Percentiles rank a stretch among this genome's conserved stretches.
phyloP scores from a whole-genome alignment of 257 asterid genomes.

The Plantago ovata region DNA sequence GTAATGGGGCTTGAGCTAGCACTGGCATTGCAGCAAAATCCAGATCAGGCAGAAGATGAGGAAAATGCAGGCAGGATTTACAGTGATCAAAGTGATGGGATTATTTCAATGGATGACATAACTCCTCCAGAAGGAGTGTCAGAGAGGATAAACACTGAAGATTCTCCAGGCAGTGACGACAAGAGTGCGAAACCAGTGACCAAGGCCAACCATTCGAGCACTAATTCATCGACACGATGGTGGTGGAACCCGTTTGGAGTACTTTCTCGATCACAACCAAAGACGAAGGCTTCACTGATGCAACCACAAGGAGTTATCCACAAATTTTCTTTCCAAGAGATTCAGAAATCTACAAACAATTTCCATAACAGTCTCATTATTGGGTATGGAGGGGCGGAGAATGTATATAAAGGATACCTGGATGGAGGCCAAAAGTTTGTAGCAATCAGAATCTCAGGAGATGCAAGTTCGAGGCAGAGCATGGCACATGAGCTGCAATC shows the following conservation, averaged over 20 bases:
- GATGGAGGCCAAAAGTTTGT: slow-evolving; percentile 33
- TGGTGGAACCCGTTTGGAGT: slow-evolving; percentile 54
- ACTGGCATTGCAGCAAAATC: slow-evolving; percentile 41
- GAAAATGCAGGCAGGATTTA: slow-evolving; percentile 27
- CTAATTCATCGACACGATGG: slow-evolving; percentile 26
- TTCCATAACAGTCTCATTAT: slow-evolving; percentile 44
- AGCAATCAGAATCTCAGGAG: slow-evolving; percentile 50
- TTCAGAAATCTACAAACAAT: slow-evolving; percentile 51
- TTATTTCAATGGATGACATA: slow-evolving; percentile 40
- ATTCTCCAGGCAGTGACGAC: slow-evolving; percentile 26
- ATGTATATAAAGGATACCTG: slow-evolving; percentile 39
- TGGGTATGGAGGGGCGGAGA: slow-evolving; percentile 49
- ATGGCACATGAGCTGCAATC: slow-evolving; percentile 47
- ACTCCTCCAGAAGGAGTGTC: slow-evolving; percentile 31
- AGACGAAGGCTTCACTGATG: slow-evolving; percentile 27
- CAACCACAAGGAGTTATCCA: slow-evolving; percentile 30
- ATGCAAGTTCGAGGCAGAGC: slow-evolving; percentile 36
- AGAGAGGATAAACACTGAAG: slow-evolving; percentile 29
- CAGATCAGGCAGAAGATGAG: slow-evolving; percentile 36
- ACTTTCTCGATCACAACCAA: slow-evolving; percentile 46
- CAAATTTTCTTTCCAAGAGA: slow-evolving; percentile 40
- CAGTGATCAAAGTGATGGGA: slow-evolving; percentile 48
- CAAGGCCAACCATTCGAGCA: slow-evolving; percentile 28
- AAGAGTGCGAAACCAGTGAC: slow-evolving; percentile 27
- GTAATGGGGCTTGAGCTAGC: slow-evolving; percentile 56